Evolutionary conservation across 495 filamentous ascomycete genomes (phyloP).

Genomic region (Penicillium maclennaniae): DNA sequence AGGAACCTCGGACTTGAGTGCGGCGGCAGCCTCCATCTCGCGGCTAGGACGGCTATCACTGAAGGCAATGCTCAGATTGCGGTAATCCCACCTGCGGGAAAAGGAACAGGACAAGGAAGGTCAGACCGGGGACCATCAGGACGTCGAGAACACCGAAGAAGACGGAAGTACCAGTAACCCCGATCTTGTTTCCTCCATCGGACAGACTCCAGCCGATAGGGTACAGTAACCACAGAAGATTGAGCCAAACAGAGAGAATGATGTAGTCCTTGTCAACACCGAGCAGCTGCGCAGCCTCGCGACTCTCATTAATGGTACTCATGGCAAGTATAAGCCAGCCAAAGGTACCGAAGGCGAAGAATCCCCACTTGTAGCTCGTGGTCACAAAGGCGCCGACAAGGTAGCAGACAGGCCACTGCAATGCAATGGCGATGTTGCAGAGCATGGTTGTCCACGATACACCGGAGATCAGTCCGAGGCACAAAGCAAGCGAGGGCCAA

Average conservation of each 20-base stretch:
- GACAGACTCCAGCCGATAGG: slow-evolving; percentile 64
- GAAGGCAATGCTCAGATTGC: slow-evolving; percentile 17
- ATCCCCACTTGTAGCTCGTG: slow-evolving; percentile 60
- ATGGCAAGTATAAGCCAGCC: slow-evolving; percentile 57
- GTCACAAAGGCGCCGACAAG: slow-evolving; percentile 58
- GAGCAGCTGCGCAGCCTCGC: slow-evolving; percentile 49
- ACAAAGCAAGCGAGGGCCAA: slow-evolving; percentile 52
- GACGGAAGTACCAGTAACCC: slow-evolving; percentile 58
- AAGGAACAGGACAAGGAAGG: slow-evolving; percentile 49
- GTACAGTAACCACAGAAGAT: slow-evolving; percentile 58
- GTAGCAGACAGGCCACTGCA: slow-evolving; percentile 61
- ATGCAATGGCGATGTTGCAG: slow-evolving; percentile 55
- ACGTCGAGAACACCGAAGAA: slow-evolving; percentile 70
- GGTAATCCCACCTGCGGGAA: slow-evolving; percentile 39
- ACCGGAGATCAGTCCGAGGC: slow-evolving; percentile 59
- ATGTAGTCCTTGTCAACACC: slow-evolving; percentile 52
- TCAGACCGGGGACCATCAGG: slow-evolving; percentile 55
- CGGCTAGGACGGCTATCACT: slow-evolving; percentile 14
- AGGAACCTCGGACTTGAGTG: background rate
- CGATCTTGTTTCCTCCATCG: slow-evolving; percentile 65
- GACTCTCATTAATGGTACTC: slow-evolving; percentile 48
- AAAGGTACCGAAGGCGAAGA: slow-evolving; percentile 60
- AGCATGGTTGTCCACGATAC: slow-evolving; percentile 64
- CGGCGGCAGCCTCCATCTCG: slow-evolving; percentile 1
- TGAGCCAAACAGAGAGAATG: slow-evolving; percentile 45